phyloP scores from a whole-genome alignment of 805 yeast species.

The Osmozyma mogii region DNA sequence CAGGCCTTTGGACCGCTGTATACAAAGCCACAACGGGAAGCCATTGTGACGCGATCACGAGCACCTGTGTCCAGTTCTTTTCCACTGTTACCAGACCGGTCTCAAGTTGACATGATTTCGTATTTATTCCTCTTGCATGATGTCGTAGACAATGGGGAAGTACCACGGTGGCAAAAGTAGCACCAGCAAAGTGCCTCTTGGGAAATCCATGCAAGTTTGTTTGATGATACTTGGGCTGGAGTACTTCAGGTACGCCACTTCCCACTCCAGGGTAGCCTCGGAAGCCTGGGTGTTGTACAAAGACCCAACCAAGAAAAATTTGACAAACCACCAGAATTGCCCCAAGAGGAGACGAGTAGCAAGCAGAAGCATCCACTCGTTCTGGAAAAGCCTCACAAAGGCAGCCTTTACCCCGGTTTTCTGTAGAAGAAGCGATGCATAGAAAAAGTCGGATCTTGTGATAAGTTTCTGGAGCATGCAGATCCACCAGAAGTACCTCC shows the following conservation, averaged over 20 bases:
- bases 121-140: too few species aligned
- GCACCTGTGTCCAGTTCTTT: too few species aligned
- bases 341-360: conserved; percentile 14
- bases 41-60: too few species aligned
- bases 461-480: conserved; percentile 8
- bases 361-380: conserved; percentile 4
- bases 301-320: conserved; percentile 11
- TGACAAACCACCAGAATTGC: conserved; percentile 28
- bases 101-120: too few species aligned
- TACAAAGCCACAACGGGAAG: too few species aligned
- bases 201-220: neutral
- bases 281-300: too few species aligned
- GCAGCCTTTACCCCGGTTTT: conserved; percentile 1
- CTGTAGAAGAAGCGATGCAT: too few species aligned
- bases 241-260: neutral
- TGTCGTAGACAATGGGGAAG: too few species aligned
- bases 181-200: neutral
- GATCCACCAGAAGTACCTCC: conserved; percentile 35
- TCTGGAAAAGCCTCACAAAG: conserved; percentile 1
- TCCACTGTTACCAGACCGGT: too few species aligned
- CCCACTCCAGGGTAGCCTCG: conserved; percentile 8
- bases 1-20: too few species aligned
- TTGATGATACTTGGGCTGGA: neutral
- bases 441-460: conserved; percentile 6
- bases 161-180: conserved; percentile 1